Evolutionary conservation across 768 basidiomycete species (phyloP), one percentile per base, ranked within the genome.

Genomic region (Suillus placidus): DNA sequence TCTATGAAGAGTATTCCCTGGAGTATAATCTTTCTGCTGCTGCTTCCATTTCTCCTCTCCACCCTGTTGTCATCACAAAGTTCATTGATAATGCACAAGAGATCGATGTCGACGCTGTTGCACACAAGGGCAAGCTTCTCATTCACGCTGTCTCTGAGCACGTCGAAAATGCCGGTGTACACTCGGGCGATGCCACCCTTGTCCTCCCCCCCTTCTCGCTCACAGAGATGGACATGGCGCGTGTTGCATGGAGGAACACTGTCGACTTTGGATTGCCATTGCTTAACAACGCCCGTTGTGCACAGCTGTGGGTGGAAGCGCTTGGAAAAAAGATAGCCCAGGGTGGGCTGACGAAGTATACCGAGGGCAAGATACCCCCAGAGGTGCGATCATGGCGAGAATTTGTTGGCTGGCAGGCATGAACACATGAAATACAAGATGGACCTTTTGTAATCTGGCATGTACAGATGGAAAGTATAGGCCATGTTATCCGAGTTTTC

Each of bases 1-100:
- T 99, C 26, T 92, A 91, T 74, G 94, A 98, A 75, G 95, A 97
- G 76, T 85, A 93, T 14, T 81, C 87, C 18, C 85, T 99, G 43
- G 92, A 97, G 69, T 90, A 97, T 79, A 97, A 94, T 70, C 88
- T 99, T 56, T 95, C 95, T 23, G 95, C 95, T 26, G 97, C 97
- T 16, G 95, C 97, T 38, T 88, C 91, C 54, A 97, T 99, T 63
- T 99, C 97, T 1, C 95, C 97, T 47, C 86, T 96, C 20, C 95
- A 99, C 79, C 97, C 97, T 2, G 97, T 98, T 71, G 97, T 99
- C 74, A 90, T 99, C 78, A 95, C 97, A 71, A 98, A 99, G 79
- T 99, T 98, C 87, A 99, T 99, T 73, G 94, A 97, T 76, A 88
- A 90, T 70, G 96, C 97, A 8, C 95, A 99, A 78, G 97, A 99